These are phyloP conservation scores for Lactarius sp. DNA, from an alignment of 768 basidiomycete species.

Conservation along the genomic window DNA sequence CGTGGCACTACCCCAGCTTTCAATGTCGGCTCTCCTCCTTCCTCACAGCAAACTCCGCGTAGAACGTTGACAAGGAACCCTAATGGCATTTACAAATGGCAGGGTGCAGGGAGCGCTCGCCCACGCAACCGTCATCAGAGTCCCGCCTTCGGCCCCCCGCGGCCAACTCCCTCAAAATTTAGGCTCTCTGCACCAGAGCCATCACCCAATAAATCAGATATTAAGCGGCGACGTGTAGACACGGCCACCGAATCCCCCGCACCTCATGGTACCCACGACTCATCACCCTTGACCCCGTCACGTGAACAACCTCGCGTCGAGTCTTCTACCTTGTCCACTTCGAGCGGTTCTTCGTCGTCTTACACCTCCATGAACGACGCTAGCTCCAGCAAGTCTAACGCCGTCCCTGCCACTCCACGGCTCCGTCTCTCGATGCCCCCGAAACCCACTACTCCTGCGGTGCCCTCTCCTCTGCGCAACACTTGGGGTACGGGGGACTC, in stretches of 20 bases:
- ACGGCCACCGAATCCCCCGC: slow-evolving; percentile 39
- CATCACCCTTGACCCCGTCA: slow-evolving; percentile 17
- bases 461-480: slow-evolving; percentile 73
- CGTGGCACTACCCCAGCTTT: slow-evolving; percentile 36
- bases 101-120: slow-evolving; percentile 71
- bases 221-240: slow-evolving; percentile 58
- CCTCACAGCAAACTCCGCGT: slow-evolving; percentile 37
- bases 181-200: slow-evolving; percentile 38
- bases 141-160: slow-evolving; percentile 58
- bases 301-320: slow-evolving; percentile 14
- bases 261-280: slow-evolving; percentile 32
- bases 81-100: slow-evolving; percentile 68
- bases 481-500: slow-evolving; percentile 53
- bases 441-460: slow-evolving; percentile 57
- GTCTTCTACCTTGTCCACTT: slow-evolving; percentile 12
- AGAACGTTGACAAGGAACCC: slow-evolving; percentile 64
- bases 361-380: slow-evolving; percentile 21
- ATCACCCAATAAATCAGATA: slow-evolving; percentile 40
- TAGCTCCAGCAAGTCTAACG: slow-evolving; percentile 18
- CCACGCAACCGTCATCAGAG: slow-evolving; percentile 66
- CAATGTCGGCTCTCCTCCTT: slow-evolving; percentile 26
- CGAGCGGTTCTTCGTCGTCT: slow-evolving; percentile 19
- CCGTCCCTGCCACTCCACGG: slow-evolving; percentile 25
- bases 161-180: slow-evolving; percentile 43
- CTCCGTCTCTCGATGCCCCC: slow-evolving; percentile 28